Evolutionary conservation across 768 basidiomycete species (phyloP), one percentile per base, ranked within the genome.

Genomic region (Russula foetens): DNA sequence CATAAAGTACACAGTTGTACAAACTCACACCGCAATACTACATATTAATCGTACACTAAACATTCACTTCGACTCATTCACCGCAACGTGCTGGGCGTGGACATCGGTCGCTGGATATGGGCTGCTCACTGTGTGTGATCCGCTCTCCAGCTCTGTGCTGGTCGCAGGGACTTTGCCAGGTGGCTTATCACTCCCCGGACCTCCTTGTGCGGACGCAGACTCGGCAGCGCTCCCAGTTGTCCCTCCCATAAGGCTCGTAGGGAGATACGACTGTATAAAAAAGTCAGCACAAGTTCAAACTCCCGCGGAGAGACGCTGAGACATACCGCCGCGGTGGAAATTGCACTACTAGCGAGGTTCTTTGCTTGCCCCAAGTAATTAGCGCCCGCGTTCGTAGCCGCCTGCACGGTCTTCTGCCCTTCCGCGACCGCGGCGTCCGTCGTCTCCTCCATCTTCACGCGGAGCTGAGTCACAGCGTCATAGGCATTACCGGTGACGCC

Each of bases 301-400:
- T 1, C n/a, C n/a, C 12, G 9, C 19, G 2, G 26, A 4, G 14
- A 74, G 57, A 24, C 7, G 31, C 6, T 4, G 51, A 26, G 4
- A 68, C 71, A 23, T 60, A 78, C 80, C 73, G 79, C 75, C 17
- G 81, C 81, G 26, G 79, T 75, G 7, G 75, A 64, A 4, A 81
- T 58, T 0, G 77, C 79, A 39, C 64, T 73, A 15, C 70, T 71
- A 0, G 80, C 82, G 3, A 81, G 51, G 7, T 68, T 70, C 70
- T 80, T 84, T 1, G 80, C 84, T 64, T 83, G 79, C 24, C 83
- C 79, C 7, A 85, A 70, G 64, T 84, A 84, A 0, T 74, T 73
- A 7, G 74, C 73, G 29, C 78, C 77, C 1, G 76, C 67, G 4
- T 75, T 76, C 66, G 80, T 79, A 0, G 75, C 76, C 14, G 73